A percentile compares a stretch with the other conserved stretches of the same genome.
phyloP scores from a whole-genome alignment of 2,329 filamentous ascomycete species.

The Fusarium citri region DNA sequence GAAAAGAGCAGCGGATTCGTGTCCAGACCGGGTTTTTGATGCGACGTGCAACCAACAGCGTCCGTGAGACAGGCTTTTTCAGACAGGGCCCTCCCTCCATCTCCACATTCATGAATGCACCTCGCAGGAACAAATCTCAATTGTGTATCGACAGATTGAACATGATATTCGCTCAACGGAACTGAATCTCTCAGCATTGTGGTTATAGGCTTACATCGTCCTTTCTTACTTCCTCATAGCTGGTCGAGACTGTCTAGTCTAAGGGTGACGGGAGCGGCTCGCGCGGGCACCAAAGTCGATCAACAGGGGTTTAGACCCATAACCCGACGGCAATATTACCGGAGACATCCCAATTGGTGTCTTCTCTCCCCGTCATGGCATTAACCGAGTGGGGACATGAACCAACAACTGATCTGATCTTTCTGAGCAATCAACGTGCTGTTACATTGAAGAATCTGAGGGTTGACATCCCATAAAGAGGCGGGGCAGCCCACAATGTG shows the following conservation, averaged over 20 bases:
- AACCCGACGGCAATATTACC: background rate
- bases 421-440: background rate
- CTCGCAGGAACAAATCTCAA: background rate
- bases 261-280: background rate
- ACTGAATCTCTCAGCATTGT: background rate
- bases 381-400: conserved; percentile 5
- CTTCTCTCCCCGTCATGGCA: background rate
- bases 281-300: background rate
- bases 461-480: conserved; percentile 10
- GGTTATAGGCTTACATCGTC: background rate
- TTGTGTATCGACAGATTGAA: background rate
- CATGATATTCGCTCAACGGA: too few species aligned
- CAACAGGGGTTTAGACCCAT: conserved; percentile 1
- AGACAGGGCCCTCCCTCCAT: background rate
- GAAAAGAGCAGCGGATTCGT: conserved; percentile 1
- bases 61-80: background rate
- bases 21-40: background rate
- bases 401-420: conserved; percentile 8
- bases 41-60: background rate
- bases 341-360: conserved; percentile 2
- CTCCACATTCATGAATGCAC: background rate
- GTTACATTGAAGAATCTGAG: background rate
- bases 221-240: background rate
- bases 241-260: background rate
- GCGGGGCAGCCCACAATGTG: background rate